Evolutionary conservation across 1,284 basidiomycete species (phyloP).

Genomic region (Boletellus deceptivus): DNA sequence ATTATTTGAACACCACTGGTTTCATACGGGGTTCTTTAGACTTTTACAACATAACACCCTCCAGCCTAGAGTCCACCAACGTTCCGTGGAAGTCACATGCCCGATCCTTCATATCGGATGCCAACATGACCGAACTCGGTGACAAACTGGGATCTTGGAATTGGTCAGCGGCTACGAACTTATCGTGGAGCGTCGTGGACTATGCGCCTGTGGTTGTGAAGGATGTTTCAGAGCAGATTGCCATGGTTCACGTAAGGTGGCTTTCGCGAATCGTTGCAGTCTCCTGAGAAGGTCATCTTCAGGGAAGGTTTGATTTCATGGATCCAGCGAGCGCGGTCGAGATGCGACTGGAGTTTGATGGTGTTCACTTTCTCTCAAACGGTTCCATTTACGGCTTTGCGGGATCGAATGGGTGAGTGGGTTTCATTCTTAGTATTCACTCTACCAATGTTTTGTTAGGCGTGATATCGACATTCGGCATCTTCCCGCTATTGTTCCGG

Average conservation of each 20-base stretch:
- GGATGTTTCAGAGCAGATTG: conserved; percentile 42
- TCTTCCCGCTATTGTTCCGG: conserved; percentile 64
- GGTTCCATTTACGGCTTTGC: conserved; percentile 79
- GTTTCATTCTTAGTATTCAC: not conserved
- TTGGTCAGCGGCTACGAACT: conserved; percentile 61
- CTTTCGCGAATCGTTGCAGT: not conserved
- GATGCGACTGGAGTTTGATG: conserved; percentile 69
- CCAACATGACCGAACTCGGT: conserved; percentile 50
- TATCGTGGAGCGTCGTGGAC: conserved; percentile 66
- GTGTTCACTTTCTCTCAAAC: conserved; percentile 74
- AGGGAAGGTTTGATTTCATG: conserved; percentile 72
- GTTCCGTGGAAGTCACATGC: conserved; percentile 51
- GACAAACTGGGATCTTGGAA: conserved; percentile 60
- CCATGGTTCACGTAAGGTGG: conserved; percentile 60
- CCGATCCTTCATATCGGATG: conserved; percentile 44
- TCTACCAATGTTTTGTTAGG: conserved; percentile 33
- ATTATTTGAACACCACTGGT: conserved; percentile 74
- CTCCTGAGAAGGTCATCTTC: not conserved
- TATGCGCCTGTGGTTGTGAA: conserved; percentile 37
- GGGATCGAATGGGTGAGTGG: conserved; percentile 58
- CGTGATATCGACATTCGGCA: conserved; percentile 63
- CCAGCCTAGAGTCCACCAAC: conserved; percentile 37
- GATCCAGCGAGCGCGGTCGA: conserved; percentile 52
- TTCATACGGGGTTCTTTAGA: conserved; percentile 63
- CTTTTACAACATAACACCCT: conserved; percentile 62